phyloP scores from a whole-genome alignment of 495 filamentous ascomycete species.

The Monascus purpureus region DNA sequence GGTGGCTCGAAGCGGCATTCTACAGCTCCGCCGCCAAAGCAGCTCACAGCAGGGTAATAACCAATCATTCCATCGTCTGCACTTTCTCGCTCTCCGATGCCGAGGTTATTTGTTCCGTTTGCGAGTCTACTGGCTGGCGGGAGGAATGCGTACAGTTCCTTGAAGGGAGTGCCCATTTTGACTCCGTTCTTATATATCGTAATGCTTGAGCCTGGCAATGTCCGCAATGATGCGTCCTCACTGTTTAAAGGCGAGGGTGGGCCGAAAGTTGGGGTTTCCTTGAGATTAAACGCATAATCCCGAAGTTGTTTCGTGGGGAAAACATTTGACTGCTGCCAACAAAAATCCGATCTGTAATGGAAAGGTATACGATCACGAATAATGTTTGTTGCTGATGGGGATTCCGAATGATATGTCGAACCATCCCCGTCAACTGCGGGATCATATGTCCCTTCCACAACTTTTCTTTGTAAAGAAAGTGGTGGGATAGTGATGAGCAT shows the following conservation, averaged over 20 bases:
- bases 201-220: constrained; percentile 73
- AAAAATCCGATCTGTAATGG: constrained; percentile 79
- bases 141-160: constrained; percentile 78
- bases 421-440: constrained; percentile 50
- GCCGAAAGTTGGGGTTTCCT: constrained; percentile 32
- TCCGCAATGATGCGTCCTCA: constrained; percentile 56
- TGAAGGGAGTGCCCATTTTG: constrained; percentile 76
- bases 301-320: constrained; percentile 79
- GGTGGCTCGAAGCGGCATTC: constrained; percentile 83
- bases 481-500: constrained; percentile 84
- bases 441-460: constrained; percentile 80
- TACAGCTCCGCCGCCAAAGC: constrained; percentile 80
- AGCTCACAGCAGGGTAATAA: constrained; percentile 87
- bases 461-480: constrained; percentile 66
- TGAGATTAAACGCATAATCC: constrained; percentile 41
- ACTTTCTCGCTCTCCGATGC: constrained; percentile 60
- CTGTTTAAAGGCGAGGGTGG: constrained; percentile 51
- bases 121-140: constrained; percentile 67
- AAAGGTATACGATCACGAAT: constrained; percentile 92
- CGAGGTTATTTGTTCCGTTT: constrained; percentile 45
- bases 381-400: constrained; percentile 45
- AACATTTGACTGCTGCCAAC: constrained; percentile 92
- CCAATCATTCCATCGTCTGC: constrained; percentile 90
- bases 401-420: constrained; percentile 5
- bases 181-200: constrained; percentile 86